Percentiles rank a stretch among this genome's conserved stretches.
Conservation (phyloP, 192 early-diverging fungal species). For the Coemansia sp. region DNA sequence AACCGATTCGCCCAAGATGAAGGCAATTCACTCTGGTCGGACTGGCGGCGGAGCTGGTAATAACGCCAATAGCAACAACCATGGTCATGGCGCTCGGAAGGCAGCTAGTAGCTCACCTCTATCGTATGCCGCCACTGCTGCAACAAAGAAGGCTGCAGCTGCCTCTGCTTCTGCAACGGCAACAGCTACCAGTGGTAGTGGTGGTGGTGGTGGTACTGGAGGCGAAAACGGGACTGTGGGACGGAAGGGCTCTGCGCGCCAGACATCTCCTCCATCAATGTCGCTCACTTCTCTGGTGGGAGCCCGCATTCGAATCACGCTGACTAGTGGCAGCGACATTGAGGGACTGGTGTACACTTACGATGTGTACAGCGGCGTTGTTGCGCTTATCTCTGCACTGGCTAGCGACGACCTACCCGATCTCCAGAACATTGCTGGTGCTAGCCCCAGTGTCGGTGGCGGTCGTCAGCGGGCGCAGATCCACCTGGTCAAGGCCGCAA, state of each 20-base stretch:
- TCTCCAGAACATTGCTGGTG: conserved; percentile 7
- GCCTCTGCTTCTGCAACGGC: background rate
- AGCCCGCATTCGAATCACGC: conserved; percentile 27
- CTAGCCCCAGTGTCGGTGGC: conserved; percentile 12
- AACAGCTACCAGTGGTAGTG: background rate
- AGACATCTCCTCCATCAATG: conserved; percentile 14
- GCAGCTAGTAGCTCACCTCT: conserved; percentile 13
- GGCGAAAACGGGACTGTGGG: conserved; percentile 19
- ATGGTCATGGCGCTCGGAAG: background rate
- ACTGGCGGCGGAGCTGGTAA: background rate
- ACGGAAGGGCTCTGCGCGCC: conserved; percentile 18
- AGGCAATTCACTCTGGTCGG: conserved; percentile 22
- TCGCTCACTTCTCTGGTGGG: conserved; percentile 38
- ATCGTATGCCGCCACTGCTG: conserved; percentile 48
- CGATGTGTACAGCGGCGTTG: conserved; percentile 54
- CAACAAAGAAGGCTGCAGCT: conserved; percentile 27
- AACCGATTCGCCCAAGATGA: conserved; percentile 44
- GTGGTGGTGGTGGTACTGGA: background rate
- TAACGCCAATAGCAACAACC: conserved; percentile 9
- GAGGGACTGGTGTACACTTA: conserved; percentile 48
- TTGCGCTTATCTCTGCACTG: conserved; percentile 29
- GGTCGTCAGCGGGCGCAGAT: conserved; percentile 20
- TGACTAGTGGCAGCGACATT: conserved; percentile 23
- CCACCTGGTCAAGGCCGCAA: conserved; percentile 32
- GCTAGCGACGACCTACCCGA: conserved; percentile 6